These are phyloP conservation scores for Aureobasidium sp. DNA, from an alignment of 2,329 filamentous ascomycete genomes.

Conservation along the genomic window DNA sequence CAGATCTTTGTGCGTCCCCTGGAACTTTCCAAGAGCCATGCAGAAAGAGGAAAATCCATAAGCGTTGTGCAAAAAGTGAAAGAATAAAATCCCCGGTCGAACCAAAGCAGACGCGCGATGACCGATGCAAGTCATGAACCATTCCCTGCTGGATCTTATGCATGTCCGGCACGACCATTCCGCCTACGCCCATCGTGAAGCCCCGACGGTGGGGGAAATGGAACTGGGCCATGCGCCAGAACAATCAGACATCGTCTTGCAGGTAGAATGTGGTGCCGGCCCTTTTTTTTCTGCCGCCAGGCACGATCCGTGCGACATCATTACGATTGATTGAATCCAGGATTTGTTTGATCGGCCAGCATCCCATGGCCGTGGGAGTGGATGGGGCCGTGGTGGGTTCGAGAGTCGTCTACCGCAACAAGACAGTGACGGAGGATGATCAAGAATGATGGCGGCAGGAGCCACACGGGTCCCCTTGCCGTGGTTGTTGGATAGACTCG, in stretches of 20 bases:
- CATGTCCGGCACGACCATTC: constrained; percentile 13
- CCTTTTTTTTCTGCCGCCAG: constrained; percentile 7
- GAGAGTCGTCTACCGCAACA: background rate
- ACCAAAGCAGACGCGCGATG: background rate
- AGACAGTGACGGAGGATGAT: constrained; percentile 10
- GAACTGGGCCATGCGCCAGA: background rate
- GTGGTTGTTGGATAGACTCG: background rate
- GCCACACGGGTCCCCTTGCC: constrained; percentile 14
- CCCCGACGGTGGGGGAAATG: background rate
- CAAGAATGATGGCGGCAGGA: constrained; percentile 1
- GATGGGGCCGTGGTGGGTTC: background rate
- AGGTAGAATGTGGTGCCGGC: constrained; percentile 8
- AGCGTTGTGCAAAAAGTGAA: constrained; percentile 1
- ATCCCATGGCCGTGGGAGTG: constrained; percentile 7
- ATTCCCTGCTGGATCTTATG: constrained; percentile 16
- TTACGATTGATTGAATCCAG: background rate
- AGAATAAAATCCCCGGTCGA: background rate
- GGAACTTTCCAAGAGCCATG: constrained; percentile 1
- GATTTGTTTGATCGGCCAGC: constrained; percentile 4
- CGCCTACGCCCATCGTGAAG: constrained; percentile 10
- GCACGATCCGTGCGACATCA: constrained; percentile 7
- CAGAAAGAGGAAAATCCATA: constrained; percentile 12
- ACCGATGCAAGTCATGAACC: background rate
- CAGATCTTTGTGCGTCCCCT: constrained; percentile 11
- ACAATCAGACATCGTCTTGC: constrained; percentile 5